Evolutionary conservation across 192 early-diverging fungal genomes (phyloP).

Genomic region (Linnemannia hyalina): DNA sequence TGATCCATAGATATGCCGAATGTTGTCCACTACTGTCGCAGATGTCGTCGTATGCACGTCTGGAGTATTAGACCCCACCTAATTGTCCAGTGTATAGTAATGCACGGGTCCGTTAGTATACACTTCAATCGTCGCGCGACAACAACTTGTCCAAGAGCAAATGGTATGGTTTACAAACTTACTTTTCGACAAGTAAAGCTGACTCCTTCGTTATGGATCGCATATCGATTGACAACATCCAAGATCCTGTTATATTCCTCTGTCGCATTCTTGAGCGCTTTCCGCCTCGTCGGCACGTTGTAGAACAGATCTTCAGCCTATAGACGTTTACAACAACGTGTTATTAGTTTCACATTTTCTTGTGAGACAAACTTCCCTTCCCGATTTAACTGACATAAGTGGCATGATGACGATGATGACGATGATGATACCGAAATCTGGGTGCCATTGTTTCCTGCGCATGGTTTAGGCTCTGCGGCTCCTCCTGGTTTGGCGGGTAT

Average conservation of each 20-base stretch:
- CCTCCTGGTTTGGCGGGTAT: conserved; percentile 80
- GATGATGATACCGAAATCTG: conserved; percentile 78
- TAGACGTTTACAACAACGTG: background rate
- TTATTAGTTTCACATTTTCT: background rate
- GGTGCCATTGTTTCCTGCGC: conserved; percentile 96
- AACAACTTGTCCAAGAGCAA: background rate
- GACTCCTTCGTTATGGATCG: conserved; percentile 90
- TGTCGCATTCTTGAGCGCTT: conserved; percentile 84
- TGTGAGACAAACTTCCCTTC: background rate
- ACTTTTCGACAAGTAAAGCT: conserved; percentile 94
- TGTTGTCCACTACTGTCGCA: conserved; percentile 78
- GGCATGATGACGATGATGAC: too few relatives aligned
- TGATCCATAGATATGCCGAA: conserved; percentile 88
- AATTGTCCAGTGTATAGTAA: background rate
- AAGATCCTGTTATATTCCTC: conserved; percentile 95
- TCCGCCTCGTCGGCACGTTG: conserved; percentile 88
- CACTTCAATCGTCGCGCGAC: background rate
- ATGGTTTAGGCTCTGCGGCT: conserved; percentile 86
- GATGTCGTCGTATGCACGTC: conserved; percentile 82
- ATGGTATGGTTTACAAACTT: background rate
- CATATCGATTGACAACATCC: conserved; percentile 92
- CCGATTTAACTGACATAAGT: background rate
- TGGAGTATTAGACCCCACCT: conserved; percentile 75
- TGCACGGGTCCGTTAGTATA: background rate
- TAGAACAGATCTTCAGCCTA: conserved; percentile 96